Base-by-base conservation (phyloP, 1,284 basidiomycete genomes). In the Naganishia sp. region DNA sequence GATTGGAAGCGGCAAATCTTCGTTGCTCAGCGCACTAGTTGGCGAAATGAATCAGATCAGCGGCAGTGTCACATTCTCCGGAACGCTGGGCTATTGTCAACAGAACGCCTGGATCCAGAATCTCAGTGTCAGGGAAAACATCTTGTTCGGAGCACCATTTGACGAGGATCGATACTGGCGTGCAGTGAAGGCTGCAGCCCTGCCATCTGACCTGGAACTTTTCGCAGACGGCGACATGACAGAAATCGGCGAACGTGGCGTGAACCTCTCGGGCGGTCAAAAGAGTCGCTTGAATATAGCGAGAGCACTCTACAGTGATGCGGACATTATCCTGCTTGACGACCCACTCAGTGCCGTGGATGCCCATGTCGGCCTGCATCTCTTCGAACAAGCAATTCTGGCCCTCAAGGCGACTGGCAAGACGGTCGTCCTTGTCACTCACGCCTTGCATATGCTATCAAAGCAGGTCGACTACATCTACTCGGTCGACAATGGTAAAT, bases 211-310 rank as follows among this genome's bases (percentile, higher is more conserved):
- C 61, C 65, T 78, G 17, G 68, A 71, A 11, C 66, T 71, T 47
- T 71, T 71, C 56, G 63, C 68, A 11, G 72, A 70, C 58, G 74
- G 73, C 17, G 68, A 72, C 43, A 50, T 61, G 51, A 90, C 88
- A 0, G 87, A 90, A 76, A 89, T 91, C 54, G 89, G 89, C 35
- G 71, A 46, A 72, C 74, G 18, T 23, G 75, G 74, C 15, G 71
- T 74, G 57, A 77, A 70, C 18, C 64, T 77, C 5, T 74, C 73
- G 2, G 76, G 76, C 3, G 76, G 75, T 13, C 75, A 76, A 64
- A 71, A 89, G 83, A 90, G 90, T 57, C 86, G 90, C 21, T 85
- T 92, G 2, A 89, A 87, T 10, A 79, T 92, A 10, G 90, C 90
- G 4, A 83, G 90, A 9, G 88, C 88, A 0, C 87, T 88, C 2